Evolutionary conservation across 2,329 filamentous ascomycete genomes (phyloP).

Genomic region (Beauveria australis): DNA sequence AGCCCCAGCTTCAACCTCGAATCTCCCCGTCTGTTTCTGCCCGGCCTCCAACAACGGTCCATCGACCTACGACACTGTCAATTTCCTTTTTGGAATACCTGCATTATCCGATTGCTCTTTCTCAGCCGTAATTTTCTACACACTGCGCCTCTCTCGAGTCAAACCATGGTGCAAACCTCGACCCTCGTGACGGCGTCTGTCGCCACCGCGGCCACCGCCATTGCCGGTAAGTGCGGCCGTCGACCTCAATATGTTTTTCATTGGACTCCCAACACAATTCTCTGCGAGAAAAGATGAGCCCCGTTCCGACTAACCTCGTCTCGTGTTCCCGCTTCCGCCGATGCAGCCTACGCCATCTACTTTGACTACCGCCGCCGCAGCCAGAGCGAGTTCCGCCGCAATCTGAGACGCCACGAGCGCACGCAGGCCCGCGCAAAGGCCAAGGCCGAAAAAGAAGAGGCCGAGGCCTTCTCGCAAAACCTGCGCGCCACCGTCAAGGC

Average conservation of each 20-base stretch:
- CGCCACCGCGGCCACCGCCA: conserved; percentile 50
- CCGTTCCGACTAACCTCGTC: not conserved
- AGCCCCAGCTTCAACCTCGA: conserved; percentile 3
- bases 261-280: not conserved
- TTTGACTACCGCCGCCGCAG: conserved; percentile 61
- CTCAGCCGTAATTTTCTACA: not conserved
- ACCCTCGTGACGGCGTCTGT: conserved; percentile 54
- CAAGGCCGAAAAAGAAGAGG: conserved; percentile 64
- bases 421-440: conserved; percentile 60
- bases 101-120: not conserved
- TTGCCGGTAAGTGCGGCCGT: conserved; percentile 42
- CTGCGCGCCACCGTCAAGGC: conserved; percentile 67
- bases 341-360: conserved; percentile 54
- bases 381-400: conserved; percentile 57
- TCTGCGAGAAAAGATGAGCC: not conserved
- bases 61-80: not conserved
- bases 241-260: conserved; percentile 6
- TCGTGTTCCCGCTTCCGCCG: not conserved
- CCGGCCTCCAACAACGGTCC: not conserved
- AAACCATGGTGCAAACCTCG: conserved; percentile 39
- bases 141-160: not conserved
- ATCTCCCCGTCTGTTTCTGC: not conserved
- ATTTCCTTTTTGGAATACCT: not conserved
- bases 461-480: conserved; percentile 53
- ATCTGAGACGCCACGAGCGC: conserved; percentile 67